A percentile compares a stretch with the other conserved stretches of the same genome.
These are phyloP conservation scores for Trypanosoma platydactyli DNA, from an alignment of 208 protist genomes.

Conservation along the genomic window DNA sequence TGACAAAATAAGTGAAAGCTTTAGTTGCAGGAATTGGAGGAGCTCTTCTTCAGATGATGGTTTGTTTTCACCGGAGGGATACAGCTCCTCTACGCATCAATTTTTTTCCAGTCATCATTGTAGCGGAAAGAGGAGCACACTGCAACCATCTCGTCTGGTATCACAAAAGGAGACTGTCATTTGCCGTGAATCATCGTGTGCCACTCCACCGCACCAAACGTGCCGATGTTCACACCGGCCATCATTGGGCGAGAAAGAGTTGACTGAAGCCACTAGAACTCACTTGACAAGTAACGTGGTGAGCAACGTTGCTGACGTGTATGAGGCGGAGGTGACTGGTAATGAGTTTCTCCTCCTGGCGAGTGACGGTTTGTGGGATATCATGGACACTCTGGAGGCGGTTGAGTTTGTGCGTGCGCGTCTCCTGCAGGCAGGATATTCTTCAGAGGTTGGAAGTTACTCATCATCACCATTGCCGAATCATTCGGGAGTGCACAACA, in stretches of 20 bases:
- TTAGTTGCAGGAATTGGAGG: no score
- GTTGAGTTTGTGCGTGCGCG: constrained; percentile 47
- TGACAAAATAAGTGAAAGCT: neutral
- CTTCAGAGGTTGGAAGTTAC: neutral
- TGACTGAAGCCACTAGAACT: neutral
- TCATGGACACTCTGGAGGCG: constrained; percentile 56
- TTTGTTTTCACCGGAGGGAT: no score
- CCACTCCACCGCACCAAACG: neutral
- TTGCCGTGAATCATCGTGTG: no score
- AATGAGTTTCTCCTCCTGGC: constrained; percentile 80
- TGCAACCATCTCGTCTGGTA: no score
- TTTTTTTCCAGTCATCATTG: no score
- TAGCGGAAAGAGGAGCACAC: no score
- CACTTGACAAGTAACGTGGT: constrained; percentile 45
- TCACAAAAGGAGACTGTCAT: no score
- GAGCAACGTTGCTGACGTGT: constrained; percentile 76
- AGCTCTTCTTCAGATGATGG: no score
- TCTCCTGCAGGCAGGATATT: constrained; percentile 18
- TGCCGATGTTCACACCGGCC: no score
- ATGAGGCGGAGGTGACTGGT: constrained; percentile 50
- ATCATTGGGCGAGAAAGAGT: neutral
- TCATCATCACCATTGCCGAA: no score
- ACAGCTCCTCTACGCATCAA: no score
- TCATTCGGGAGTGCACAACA: no score
- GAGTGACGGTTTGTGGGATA: constrained; percentile 81